Conservation (phyloP, 257 asterid species). For the Rhazya stricta region DNA sequence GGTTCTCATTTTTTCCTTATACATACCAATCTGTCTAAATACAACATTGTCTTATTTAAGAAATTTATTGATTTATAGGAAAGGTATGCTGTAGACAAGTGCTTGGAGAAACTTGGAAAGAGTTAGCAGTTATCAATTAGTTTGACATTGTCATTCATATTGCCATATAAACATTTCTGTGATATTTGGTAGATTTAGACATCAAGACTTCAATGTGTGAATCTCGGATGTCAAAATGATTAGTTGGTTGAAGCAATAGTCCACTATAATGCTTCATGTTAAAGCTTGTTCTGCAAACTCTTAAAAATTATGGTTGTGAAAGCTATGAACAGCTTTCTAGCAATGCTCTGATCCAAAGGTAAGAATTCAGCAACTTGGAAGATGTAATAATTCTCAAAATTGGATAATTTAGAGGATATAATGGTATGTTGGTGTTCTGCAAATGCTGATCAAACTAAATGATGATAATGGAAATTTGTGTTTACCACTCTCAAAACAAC, state of each 20-base stretch:
- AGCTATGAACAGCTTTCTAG: background rate
- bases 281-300: background rate
- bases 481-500: background rate
- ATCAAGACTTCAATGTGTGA: background rate
- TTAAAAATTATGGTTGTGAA: background rate
- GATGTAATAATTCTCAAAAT: background rate
- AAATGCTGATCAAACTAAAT: background rate
- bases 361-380: background rate
- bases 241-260: background rate
- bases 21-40: background rate
- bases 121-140: background rate
- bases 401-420: background rate
- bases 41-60: background rate
- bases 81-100: background rate
- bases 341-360: background rate
- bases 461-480: background rate
- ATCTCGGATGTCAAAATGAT: background rate
- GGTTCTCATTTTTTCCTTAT: conserved; percentile 12
- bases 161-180: background rate
- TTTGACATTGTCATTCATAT: background rate
- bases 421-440: background rate
- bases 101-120: background rate
- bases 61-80: background rate
- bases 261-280: background rate
- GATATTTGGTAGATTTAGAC: too few relatives aligned